A percentile compares a stretch with the other conserved stretches of the same genome.
These are phyloP conservation scores for Argentina anserina DNA, from an alignment of 306 rosid species.

Conservation along the genomic window DNA sequence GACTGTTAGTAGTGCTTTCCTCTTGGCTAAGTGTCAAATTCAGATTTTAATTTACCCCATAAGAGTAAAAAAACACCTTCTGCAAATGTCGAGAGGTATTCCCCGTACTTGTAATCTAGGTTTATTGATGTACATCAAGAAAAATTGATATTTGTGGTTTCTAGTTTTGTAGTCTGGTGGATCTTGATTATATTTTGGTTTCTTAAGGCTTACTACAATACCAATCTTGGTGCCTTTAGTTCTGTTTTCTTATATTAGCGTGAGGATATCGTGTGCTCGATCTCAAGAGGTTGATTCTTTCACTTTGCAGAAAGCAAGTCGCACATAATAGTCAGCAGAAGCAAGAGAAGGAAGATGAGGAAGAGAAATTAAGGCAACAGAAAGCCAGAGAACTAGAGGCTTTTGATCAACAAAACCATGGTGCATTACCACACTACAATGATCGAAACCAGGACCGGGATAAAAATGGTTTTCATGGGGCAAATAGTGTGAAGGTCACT, in stretches of 20 bases:
- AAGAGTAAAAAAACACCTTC: too few relatives aligned
- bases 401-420: conserved; percentile 97
- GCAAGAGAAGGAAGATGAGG: conserved; percentile 83
- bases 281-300: conserved; percentile 11
- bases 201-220: neutral
- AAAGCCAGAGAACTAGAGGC: conserved; percentile 93
- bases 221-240: conserved; percentile 7
- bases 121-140: neutral
- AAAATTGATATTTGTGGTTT: neutral
- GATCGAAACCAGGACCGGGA: conserved; percentile 67
- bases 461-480: conserved; percentile 90
- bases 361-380: conserved; percentile 66
- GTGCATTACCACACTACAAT: conserved; percentile 83
- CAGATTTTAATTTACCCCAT: neutral
- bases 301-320: conserved; percentile 60
- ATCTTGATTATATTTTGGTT: neutral
- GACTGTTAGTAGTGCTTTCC: neutral
- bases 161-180: neutral
- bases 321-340: conserved; percentile 79
- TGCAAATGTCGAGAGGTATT: neutral
- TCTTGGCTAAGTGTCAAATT: neutral
- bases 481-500: conserved; percentile 96
- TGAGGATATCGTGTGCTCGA: neutral
- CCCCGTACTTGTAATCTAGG: neutral
- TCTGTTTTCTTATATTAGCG: neutral